phyloP scores from a whole-genome alignment of 129 eudicot genomes.

The Dittrichia graveolens region DNA sequence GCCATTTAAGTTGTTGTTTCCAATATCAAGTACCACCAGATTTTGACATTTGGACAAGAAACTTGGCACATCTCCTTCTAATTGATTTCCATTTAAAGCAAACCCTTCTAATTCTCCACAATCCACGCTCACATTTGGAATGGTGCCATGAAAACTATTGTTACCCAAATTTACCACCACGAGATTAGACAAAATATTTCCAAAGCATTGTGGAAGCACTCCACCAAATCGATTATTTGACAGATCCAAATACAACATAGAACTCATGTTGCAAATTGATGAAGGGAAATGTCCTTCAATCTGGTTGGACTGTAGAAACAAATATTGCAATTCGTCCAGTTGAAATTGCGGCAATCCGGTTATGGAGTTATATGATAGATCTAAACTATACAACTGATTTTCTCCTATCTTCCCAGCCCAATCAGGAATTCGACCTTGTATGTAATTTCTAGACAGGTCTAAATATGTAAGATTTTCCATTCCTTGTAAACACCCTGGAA shows the following conservation, averaged over 20 bases:
- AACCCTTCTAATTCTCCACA: conserved; percentile 18
- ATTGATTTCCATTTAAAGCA: conserved; percentile 30
- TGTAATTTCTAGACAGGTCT: conserved; percentile 22
- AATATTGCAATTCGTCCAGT: too few species aligned
- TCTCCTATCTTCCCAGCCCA: conserved; percentile 19
- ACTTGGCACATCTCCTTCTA: conserved; percentile 42
- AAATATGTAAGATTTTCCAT: conserved; percentile 1
- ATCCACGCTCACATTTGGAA: conserved; percentile 22
- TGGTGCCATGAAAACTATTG: conserved; percentile 33
- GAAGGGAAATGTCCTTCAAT: conserved; percentile 10
- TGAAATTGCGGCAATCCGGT: background rate
- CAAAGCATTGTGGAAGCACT: conserved; percentile 31
- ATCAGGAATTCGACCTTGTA: conserved; percentile 22
- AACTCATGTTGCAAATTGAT: conserved; percentile 33
- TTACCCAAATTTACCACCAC: conserved; percentile 18
- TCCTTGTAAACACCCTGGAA: conserved; percentile 14
- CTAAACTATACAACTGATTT: background rate
- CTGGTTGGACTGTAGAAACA: too few species aligned
- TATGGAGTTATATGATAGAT: conserved; percentile 38
- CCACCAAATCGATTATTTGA: conserved; percentile 34
- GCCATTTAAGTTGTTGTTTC: conserved; percentile 38
- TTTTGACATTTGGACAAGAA: conserved; percentile 30
- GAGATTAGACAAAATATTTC: background rate
- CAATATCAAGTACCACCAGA: conserved; percentile 40
- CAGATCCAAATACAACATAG: conserved; percentile 14